phyloP scores from a whole-genome alignment of 2,329 filamentous ascomycete genomes.

The Fusarium buharicum region DNA sequence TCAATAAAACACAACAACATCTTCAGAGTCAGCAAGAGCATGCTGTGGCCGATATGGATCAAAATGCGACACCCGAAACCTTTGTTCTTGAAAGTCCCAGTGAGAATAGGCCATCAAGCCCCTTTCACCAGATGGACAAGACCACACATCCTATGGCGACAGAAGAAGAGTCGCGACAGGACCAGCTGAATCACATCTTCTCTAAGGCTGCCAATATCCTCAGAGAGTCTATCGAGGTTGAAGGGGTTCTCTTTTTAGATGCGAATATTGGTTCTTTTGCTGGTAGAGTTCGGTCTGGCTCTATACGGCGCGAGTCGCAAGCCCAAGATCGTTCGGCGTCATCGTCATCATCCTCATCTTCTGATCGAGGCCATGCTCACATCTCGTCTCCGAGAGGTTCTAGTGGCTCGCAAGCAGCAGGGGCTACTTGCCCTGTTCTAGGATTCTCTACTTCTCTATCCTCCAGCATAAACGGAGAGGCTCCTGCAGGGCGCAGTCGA shows the following conservation, averaged over 20 bases:
- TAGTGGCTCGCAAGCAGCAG: slow-evolving; percentile 39
- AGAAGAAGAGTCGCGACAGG: slow-evolving; percentile 14
- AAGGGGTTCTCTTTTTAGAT: slow-evolving; percentile 51
- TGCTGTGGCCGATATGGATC: background rate
- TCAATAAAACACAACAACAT: slow-evolving; percentile 20
- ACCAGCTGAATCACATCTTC: slow-evolving; percentile 47
- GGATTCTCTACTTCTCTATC: slow-evolving; percentile 52
- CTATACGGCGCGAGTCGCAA: background rate
- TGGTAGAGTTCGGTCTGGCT: slow-evolving; percentile 9
- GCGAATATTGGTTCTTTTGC: slow-evolving; percentile 45
- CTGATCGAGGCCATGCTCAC: background rate
- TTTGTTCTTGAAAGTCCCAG: slow-evolving; percentile 22
- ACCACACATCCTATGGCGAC: background rate
- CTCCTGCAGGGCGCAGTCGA: slow-evolving; percentile 1
- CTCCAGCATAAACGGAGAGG: slow-evolving; percentile 49
- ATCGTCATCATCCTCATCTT: slow-evolving; percentile 22
- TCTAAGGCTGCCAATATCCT: slow-evolving; percentile 58
- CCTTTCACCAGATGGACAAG: background rate
- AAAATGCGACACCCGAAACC: background rate
- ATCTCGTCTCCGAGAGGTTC: slow-evolving; percentile 24
- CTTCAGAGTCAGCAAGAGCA: slow-evolving; percentile 16
- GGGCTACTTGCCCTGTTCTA: slow-evolving; percentile 47
- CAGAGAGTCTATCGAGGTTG: slow-evolving; percentile 55
- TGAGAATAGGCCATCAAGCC: background rate
- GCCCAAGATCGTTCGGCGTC: background rate